phyloP scores from a whole-genome alignment of 768 basidiomycete species.

The Dioszegia aurantiaca region DNA sequence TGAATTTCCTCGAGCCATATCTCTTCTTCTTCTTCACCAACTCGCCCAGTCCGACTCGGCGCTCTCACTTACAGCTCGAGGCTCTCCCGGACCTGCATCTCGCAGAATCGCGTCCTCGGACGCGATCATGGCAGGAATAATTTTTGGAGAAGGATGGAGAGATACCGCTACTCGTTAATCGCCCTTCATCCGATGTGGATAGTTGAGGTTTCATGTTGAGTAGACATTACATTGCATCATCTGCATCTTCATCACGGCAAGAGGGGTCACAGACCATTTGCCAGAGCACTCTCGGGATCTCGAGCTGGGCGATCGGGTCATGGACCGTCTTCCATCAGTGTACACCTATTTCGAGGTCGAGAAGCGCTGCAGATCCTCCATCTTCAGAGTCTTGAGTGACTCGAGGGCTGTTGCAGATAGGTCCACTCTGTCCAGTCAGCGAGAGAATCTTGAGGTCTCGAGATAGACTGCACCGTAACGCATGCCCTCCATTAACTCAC shows the following conservation, averaged over 20 bases:
- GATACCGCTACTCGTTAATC: slow-evolving; percentile 30
- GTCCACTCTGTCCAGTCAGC: slow-evolving; percentile 37
- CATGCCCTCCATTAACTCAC: slow-evolving; percentile 19
- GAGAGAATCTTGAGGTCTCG: not conserved
- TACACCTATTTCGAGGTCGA: slow-evolving; percentile 10
- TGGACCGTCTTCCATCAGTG: too few species aligned
- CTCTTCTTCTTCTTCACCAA: slow-evolving; percentile 13
- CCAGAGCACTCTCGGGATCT: too few species aligned
- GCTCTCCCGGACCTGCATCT: not conserved
- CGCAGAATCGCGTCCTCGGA: not conserved
- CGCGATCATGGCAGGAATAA: slow-evolving; percentile 2
- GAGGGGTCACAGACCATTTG: too few species aligned
- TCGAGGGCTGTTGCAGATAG: slow-evolving; percentile 39
- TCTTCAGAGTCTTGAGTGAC: slow-evolving; percentile 36
- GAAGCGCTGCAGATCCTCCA: slow-evolving; percentile 47
- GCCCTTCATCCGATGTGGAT: slow-evolving; percentile 21
- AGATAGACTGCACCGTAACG: too few species aligned
- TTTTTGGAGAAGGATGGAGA: slow-evolving; percentile 20
- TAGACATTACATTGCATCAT: slow-evolving; percentile 18
- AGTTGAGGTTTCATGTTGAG: slow-evolving; percentile 33
- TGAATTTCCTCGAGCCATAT: not conserved
- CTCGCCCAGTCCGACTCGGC: slow-evolving; percentile 7
- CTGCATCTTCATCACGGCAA: too few species aligned
- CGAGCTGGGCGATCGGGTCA: too few species aligned
- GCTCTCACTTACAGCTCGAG: slow-evolving; percentile 7